Percentiles rank a stretch among this genome's conserved stretches.
These are phyloP conservation scores for Barnettozyma pratensis DNA, from an alignment of 805 yeast species.

Conservation along the genomic window DNA sequence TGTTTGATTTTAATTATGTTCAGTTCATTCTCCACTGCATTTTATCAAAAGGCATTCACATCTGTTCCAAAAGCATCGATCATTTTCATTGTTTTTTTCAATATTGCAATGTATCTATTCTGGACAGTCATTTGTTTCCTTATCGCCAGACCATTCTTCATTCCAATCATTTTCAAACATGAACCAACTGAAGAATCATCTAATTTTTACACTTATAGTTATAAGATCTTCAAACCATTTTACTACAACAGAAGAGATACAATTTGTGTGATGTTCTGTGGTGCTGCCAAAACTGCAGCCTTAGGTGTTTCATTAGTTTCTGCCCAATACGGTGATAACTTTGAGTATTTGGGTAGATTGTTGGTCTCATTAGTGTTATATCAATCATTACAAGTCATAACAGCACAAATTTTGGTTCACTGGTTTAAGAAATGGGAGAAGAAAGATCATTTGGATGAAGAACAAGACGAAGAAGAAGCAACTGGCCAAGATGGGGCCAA, in stretches of 20 bases:
- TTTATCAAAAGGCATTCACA: constrained; percentile 74
- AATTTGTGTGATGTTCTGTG: constrained; percentile 77
- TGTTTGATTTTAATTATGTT: constrained; percentile 76
- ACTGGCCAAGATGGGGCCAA: neutral
- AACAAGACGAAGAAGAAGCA: constrained; percentile 16
- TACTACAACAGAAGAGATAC: constrained; percentile 69
- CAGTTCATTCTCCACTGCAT: constrained; percentile 82
- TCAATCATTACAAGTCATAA: constrained; percentile 81
- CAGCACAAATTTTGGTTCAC: constrained; percentile 68
- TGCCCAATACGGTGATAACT: constrained; percentile 67
- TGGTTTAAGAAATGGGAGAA: constrained; percentile 63
- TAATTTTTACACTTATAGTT: constrained; percentile 36
- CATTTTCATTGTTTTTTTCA: constrained; percentile 76
- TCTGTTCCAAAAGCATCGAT: constrained; percentile 63
- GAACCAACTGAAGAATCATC: constrained; percentile 46
- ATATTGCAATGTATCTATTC: constrained; percentile 71
- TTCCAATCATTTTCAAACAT: constrained; percentile 37
- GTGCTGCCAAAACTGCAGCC: constrained; percentile 93
- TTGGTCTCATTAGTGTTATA: constrained; percentile 80
- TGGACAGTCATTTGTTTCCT: constrained; percentile 63
- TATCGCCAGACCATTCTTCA: constrained; percentile 55
- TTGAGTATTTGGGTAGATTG: constrained; percentile 59
- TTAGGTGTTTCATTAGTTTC: constrained; percentile 81
- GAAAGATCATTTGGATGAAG: constrained; percentile 17
- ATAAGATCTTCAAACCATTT: constrained; percentile 48